Conservation (phyloP, 2,329 filamentous ascomycete species). For the Fusarium siculi region DNA sequence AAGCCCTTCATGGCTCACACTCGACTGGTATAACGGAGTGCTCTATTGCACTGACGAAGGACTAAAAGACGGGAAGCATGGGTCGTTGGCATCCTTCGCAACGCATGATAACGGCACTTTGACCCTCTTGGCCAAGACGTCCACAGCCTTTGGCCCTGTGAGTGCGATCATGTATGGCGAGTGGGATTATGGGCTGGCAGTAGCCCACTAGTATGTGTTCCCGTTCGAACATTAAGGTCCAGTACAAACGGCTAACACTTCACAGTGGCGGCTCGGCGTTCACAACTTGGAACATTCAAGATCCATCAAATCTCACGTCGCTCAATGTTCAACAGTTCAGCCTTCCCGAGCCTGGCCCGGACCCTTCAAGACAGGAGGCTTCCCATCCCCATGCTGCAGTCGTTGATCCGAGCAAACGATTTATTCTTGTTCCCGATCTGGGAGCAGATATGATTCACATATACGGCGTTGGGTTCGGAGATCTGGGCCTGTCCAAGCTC, state of each 20-base stretch:
- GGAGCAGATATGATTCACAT: conserved; percentile 70
- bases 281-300: conserved; percentile 57
- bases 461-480: conserved; percentile 60
- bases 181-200: conserved; percentile 52
- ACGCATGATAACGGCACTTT: conserved; percentile 53
- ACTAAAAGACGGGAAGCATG: conserved; percentile 54
- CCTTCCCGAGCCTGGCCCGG: conserved; percentile 51
- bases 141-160: conserved; percentile 56
- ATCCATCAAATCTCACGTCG: conserved; percentile 50
- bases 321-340: conserved; percentile 54
- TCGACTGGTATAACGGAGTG: conserved; percentile 59
- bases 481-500: conserved; percentile 53
- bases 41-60: conserved; percentile 73
- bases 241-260: conserved; percentile 11
- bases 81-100: conserved; percentile 57
- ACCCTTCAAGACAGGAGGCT: conserved; percentile 62
- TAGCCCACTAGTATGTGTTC: conserved; percentile 58
- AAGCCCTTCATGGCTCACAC: conserved; percentile 70
- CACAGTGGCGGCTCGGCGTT: conserved; percentile 54
- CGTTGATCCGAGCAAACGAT: conserved; percentile 72
- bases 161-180: conserved; percentile 57
- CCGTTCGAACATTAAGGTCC: not conserved
- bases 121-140: conserved; percentile 49
- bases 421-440: conserved; percentile 72
- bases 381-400: conserved; percentile 74